Evolutionary conservation across 768 basidiomycete genomes (phyloP).

Genomic region (Scleroderma bovista): DNA sequence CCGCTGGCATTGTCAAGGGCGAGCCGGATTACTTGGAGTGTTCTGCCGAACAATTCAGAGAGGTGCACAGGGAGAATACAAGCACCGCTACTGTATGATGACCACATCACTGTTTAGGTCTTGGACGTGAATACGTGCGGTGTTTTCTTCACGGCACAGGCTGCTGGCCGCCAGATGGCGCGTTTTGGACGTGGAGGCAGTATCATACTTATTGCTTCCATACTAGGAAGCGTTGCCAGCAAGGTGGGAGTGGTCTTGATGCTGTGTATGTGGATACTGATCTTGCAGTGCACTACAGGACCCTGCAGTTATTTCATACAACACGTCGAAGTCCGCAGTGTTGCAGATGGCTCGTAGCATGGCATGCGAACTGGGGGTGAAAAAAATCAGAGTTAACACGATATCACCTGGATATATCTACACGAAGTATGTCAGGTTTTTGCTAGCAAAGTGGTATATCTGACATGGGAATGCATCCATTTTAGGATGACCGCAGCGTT

Average conservation of each 20-base stretch:
- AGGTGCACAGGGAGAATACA: slow-evolving; percentile 9
- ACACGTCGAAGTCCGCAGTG: slow-evolving; percentile 64
- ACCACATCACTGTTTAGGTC: slow-evolving; percentile 32
- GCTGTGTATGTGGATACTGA: background rate
- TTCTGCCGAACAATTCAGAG: slow-evolving; percentile 23
- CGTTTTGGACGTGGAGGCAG: slow-evolving; percentile 37
- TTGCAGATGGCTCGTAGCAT: slow-evolving; percentile 69
- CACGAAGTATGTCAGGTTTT: slow-evolving; percentile 41
- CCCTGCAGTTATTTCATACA: slow-evolving; percentile 63
- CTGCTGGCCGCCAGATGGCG: slow-evolving; percentile 47
- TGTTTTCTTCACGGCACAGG: slow-evolving; percentile 48
- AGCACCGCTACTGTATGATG: background rate
- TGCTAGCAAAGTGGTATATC: background rate
- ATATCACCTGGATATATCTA: slow-evolving; percentile 67
- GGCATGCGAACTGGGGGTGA: slow-evolving; percentile 63
- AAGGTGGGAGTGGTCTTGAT: slow-evolving; percentile 30
- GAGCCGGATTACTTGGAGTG: slow-evolving; percentile 30
- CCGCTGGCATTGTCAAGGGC: slow-evolving; percentile 18
- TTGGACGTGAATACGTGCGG: slow-evolving; percentile 54
- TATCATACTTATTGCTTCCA: slow-evolving; percentile 47
- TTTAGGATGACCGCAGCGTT: slow-evolving; percentile 59
- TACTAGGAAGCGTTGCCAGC: slow-evolving; percentile 55
- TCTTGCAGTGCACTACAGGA: slow-evolving; percentile 37
- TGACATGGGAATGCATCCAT: background rate
- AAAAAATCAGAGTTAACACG: slow-evolving; percentile 60